Base-by-base conservation (phyloP, 164 flowering plant species). In the Nelumbo lutea region DNA sequence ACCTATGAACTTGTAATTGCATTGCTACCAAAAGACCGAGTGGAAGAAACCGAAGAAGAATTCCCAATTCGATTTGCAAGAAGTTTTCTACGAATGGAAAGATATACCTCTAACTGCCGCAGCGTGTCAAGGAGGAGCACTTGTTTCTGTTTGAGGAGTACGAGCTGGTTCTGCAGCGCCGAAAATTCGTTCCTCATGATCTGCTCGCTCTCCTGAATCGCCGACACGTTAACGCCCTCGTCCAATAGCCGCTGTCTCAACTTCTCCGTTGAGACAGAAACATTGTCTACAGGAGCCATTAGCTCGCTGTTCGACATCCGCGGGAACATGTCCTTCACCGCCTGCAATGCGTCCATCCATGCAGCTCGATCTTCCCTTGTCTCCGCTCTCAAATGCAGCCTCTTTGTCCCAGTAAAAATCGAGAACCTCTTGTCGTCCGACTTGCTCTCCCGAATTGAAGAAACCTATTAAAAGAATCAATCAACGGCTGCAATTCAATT, bases 311-410 rank as follows among this genome's bases (percentile, higher is more conserved):
- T 90, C 9, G 97, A 92, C 75, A 90, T 81, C 65, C 97, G 77
- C 0, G 97, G 99, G 55, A 92, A 95, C 97, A 95, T 83, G 66
- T 92, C 97, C 72, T 95, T 95, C 67, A 92, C 89, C 5, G 94
- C 91, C 74, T 87, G 97, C 79, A 95, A 79, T 39, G 96, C 94
- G 44, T 95, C 97, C 85, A 95, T 74, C 99, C 99, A 95, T 5
- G 84, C 74, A 13, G 68, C 70, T 57, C 93, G 79, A 74, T 90
- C 97, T 13, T 95, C 99, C 48, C 92, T 76, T 1, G 88, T 73
- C 40, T 95, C 97, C 0, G 96, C 92, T 72, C 96, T 84, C 75
- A 95, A 75, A 69, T 90, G 97, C 48, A 95, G 82, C 83, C 89
- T 82, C 78, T 95, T 95, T 5, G 97, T 92, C 4, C 99, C 97